Evolutionary conservation across 2,329 filamentous ascomycete species (phyloP).

Genomic region (Claviceps paspali): DNA sequence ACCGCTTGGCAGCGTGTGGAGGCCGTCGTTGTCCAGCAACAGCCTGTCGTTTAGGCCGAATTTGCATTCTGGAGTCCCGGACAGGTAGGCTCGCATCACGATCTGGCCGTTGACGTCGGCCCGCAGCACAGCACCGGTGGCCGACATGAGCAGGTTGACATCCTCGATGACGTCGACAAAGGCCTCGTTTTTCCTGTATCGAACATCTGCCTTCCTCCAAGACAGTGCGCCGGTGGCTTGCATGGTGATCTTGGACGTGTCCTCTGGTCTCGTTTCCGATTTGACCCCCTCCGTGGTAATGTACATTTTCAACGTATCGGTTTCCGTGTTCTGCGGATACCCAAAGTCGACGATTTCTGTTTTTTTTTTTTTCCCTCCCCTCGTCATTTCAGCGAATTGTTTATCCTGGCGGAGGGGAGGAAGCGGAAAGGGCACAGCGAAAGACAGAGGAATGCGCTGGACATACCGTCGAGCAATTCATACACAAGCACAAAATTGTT

Average conservation of each 20-base stretch:
- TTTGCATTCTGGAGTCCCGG: conserved; percentile 95
- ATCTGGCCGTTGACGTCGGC: conserved; percentile 97
- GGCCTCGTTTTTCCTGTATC: conserved; percentile 98
- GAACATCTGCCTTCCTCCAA: conserved; percentile 94
- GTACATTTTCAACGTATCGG: conserved; percentile 98
- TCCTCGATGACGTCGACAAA: conserved; percentile 99
- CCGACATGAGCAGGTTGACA: conserved; percentile 98
- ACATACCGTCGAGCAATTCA: conserved; percentile 77
- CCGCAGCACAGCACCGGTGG: conserved; percentile 82
- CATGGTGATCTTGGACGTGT: conserved; percentile 97
- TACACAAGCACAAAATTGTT: conserved; percentile 99
- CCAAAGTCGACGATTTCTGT: conserved; percentile 96
- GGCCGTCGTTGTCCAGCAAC: conserved; percentile 64
- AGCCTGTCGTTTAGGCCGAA: conserved; percentile 94
- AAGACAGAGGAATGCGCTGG: no score
- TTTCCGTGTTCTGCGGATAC: conserved; percentile 97
- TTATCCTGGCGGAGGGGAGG: no score
- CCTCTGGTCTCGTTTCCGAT: conserved; percentile 69
- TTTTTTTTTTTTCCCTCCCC: not conserved
- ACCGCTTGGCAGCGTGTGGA: conserved; percentile 52
- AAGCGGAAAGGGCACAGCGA: no score
- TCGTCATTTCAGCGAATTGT: no score
- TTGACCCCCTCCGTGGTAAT: conserved; percentile 99
- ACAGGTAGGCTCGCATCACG: conserved; percentile 94
- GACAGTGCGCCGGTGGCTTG: conserved; percentile 94